Conservation (phyloP, 805 yeast genomes). For the Metschnikowia dekortorum region DNA sequence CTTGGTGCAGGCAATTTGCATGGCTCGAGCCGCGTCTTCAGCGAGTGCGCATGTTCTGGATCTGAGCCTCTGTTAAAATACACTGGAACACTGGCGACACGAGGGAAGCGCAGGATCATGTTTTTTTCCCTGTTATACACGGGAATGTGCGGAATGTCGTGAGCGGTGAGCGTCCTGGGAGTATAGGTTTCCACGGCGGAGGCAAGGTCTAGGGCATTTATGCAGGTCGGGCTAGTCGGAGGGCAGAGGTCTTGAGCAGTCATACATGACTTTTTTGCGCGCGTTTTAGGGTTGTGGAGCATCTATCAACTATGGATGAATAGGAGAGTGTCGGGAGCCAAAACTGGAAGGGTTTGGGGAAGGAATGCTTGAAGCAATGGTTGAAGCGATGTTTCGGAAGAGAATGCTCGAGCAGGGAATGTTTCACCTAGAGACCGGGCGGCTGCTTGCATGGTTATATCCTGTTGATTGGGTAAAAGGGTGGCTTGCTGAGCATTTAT, state of each 20-base stretch:
- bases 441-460: neutral
- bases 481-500: conserved; percentile 1
- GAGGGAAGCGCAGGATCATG: conserved; percentile 16
- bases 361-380: no score
- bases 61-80: neutral
- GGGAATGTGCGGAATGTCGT: conserved; percentile 26
- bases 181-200: conserved; percentile 25
- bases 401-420: neutral
- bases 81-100: conserved; percentile 6
- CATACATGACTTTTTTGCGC: neutral
- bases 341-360: no score
- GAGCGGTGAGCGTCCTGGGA: conserved; percentile 21
- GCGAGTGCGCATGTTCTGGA: neutral
- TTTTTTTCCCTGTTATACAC: conserved; percentile 21
- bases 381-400: neutral
- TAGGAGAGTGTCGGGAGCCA: no score
- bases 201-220: conserved; percentile 22
- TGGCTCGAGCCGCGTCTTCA: neutral
- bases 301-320: neutral
- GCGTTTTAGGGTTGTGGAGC: conserved; percentile 9
- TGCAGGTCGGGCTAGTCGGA: neutral
- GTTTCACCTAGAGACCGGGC: neutral
- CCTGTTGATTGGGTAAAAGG: neutral
- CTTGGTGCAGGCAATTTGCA: neutral
- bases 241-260: conserved; percentile 4